Conservation (phyloP, 371 early-diverging fungal genomes). For the Apophysomyces trapeziformis region DNA sequence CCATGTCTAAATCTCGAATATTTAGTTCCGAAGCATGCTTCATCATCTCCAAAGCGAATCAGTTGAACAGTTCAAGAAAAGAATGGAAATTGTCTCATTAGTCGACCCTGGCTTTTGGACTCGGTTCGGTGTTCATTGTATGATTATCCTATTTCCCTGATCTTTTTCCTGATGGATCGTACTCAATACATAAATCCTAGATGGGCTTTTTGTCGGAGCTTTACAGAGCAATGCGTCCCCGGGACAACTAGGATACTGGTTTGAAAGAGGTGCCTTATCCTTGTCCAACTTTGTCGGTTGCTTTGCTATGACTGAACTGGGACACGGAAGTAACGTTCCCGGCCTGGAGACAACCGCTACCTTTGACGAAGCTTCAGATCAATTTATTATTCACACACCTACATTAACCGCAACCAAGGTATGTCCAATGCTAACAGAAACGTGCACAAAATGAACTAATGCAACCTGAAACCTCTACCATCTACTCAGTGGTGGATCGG, state of each 20-base stretch:
- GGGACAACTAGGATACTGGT: conserved; percentile 88
- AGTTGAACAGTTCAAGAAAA: conserved; percentile 70
- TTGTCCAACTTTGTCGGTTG: conserved; percentile 85
- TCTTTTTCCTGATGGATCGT: too few relatives aligned
- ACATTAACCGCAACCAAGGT: conserved; percentile 86
- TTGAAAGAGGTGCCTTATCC: conserved; percentile 83
- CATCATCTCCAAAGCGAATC: conserved; percentile 80
- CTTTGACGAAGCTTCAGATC: conserved; percentile 80
- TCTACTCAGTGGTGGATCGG: conserved; percentile 91
- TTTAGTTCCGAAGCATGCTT: conserved; percentile 70
- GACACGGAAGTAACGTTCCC: conserved; percentile 89
- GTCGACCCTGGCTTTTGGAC: conserved; percentile 95
- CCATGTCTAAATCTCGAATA: too few relatives aligned
- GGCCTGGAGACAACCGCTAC: conserved; percentile 96
- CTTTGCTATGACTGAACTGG: conserved; percentile 93
- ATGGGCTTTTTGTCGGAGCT: conserved; percentile 90
- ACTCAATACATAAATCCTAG: conserved; percentile 13
- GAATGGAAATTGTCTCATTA: conserved; percentile 85
- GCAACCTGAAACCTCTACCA: background rate
- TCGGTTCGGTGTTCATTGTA: conserved; percentile 90
- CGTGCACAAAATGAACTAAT: background rate
- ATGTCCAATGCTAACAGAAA: background rate
- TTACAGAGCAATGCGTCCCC: conserved; percentile 88
- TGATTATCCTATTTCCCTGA: conserved; percentile 1
- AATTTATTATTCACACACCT: conserved; percentile 91